These are phyloP conservation scores for Exophiala dermatitidis DNA, from an alignment of 2,329 filamentous ascomycete genomes.

Conservation along the genomic window DNA sequence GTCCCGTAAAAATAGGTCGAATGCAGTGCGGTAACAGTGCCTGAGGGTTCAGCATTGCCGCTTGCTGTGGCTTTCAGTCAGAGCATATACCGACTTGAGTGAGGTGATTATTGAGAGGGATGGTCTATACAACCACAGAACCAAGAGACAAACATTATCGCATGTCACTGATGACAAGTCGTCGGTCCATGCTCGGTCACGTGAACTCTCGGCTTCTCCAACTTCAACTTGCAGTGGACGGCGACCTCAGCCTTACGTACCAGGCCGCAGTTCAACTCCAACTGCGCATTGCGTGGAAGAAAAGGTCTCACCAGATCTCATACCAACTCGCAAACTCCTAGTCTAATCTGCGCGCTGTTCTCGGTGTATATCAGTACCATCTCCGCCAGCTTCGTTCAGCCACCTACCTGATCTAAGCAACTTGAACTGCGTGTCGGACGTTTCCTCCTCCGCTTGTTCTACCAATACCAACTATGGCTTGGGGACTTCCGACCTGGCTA, in stretches of 20 bases:
- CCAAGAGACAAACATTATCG: no score
- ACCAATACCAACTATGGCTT: conserved; percentile 15
- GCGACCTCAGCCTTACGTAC: background rate
- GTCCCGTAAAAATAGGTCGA: no score
- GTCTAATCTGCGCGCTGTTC: background rate
- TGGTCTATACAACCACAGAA: no score
- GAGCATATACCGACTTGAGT: no score
- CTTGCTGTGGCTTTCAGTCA: no score
- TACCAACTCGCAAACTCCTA: background rate
- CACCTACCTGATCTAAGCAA: no score
- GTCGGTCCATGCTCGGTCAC: background rate
- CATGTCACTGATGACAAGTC: no score
- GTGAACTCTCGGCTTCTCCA: background rate
- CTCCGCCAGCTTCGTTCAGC: no score
- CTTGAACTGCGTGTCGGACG: background rate
- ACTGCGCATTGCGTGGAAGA: background rate
- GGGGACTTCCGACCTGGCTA: conserved; percentile 26
- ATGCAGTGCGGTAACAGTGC: no score
- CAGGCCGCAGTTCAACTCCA: background rate
- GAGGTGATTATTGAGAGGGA: no score
- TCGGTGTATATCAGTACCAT: no score
- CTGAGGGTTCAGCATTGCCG: background rate
- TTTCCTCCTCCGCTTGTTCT: background rate
- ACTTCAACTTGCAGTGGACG: background rate
- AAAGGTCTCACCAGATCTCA: no score